Base-by-base conservation (phyloP, 345 rosid species). In the Pugionium dolabratum region DNA sequence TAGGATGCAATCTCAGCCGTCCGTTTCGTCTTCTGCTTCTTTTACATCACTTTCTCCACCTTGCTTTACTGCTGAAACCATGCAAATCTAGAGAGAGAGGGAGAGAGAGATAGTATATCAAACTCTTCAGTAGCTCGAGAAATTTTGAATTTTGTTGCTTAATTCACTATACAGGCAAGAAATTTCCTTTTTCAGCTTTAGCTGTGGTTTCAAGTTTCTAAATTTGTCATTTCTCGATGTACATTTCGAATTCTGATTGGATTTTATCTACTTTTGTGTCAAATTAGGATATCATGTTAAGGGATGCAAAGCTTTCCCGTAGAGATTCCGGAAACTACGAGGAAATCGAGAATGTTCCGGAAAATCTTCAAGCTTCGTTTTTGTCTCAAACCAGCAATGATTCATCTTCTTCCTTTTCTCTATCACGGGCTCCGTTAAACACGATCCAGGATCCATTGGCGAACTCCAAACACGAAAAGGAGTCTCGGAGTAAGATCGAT, bases 261-360 rank as follows among this genome's bases (percentile, higher is more conserved):
- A 1, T 26, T 26, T 36, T 28, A 3, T 46, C 11, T 42, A 26
- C 3, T 69, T 66, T 39, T 69, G 42, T 32, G 6, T 53, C 18
- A 3, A 53, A 6, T 66, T 35, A 50, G 42, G 45, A 18, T 30
- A 39, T 84, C 51, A 91, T 91, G 98, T 55, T 82, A 71, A 83
- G 84, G 53, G 96, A 91, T 71, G 76, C 68, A 27, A 91, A 89
- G 66, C 74, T 81, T 71, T 66, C 80, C 64, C 82, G 89, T 8
- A 71, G 89, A 73, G 89, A 84, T 74, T 78, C 83, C 4, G 79
- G 69, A 51, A 81, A 82, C 68, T 71, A 55, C 48, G 95, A 84
- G 7, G 96, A 87, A 67, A 84, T 80, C 48, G 97, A 92, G 79
- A 92, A 92, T 57, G 74, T 90, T 9, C 90, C 94, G 1, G 68